Evolutionary conservation across 192 early-diverging fungal species (phyloP).

Genomic region (Chytriomyces sp.): DNA sequence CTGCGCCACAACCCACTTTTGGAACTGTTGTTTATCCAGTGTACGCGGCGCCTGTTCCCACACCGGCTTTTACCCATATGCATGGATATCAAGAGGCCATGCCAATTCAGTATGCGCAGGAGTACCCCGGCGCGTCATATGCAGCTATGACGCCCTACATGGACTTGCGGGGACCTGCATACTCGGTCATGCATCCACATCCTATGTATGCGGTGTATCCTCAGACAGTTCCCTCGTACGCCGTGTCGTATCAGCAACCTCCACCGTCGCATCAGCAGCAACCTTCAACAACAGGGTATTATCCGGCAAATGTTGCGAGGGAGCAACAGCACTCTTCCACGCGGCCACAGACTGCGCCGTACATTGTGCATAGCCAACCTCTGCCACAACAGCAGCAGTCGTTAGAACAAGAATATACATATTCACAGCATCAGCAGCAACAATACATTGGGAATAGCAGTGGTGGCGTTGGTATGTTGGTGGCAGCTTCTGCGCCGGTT

Average conservation of each 20-base stretch:
- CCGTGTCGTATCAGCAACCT: not conserved
- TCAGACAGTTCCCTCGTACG: not conserved
- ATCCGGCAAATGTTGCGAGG: not conserved
- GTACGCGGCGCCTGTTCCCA: not conserved
- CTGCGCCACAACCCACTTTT: not conserved
- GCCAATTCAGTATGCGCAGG: conserved; percentile 18
- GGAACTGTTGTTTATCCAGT: not conserved
- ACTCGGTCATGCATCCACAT: not conserved
- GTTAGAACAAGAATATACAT: too few relatives aligned
- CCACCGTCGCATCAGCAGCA: conserved; percentile 1
- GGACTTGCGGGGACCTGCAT: conserved; percentile 29
- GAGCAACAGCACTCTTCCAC: not conserved
- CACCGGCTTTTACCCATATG: conserved; percentile 9
- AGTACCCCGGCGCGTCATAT: conserved; percentile 39
- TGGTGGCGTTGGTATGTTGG: not conserved
- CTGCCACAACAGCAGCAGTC: not conserved
- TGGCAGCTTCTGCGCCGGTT: not conserved
- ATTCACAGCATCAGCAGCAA: conserved; percentile 9
- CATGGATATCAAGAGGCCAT: conserved; percentile 17
- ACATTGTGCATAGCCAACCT: not conserved
- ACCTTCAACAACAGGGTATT: not conserved
- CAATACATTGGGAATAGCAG: not conserved
- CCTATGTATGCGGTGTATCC: not conserved
- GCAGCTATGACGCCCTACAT: conserved; percentile 25
- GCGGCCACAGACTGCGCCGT: not conserved